Evolutionary conservation across 176 grass and related monocot species (phyloP).

Genomic region (Raddia distichophylla): DNA sequence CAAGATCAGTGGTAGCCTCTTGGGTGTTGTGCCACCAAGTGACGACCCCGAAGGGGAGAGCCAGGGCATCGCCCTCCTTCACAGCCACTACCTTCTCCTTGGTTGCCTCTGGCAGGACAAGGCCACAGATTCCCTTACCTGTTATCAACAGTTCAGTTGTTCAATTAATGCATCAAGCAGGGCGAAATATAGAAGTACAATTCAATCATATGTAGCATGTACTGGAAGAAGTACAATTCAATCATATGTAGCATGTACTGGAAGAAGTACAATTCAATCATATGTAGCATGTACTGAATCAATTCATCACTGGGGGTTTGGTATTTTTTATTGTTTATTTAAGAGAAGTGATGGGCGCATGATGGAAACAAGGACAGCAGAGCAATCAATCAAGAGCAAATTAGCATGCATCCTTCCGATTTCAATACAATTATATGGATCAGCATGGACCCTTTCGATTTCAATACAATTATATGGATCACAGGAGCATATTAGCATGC

Average conservation of each 20-base stretch:
- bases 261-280: too few species aligned
- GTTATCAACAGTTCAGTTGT: neutral
- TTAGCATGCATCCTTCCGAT: too few species aligned
- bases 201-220: neutral
- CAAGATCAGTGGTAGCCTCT: conserved; percentile 41
- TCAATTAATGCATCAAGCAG: neutral
- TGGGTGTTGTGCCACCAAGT: conserved; percentile 87
- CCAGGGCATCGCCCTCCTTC: conserved; percentile 74
- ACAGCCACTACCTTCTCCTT: conserved; percentile 84
- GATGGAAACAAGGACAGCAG: too few species aligned
- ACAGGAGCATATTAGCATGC: too few species aligned
- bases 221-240: neutral
- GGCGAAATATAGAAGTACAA: neutral
- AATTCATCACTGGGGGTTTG: too few species aligned
- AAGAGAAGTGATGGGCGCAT: too few species aligned
- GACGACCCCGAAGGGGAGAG: conserved; percentile 75
- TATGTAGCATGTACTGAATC: neutral
- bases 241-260: neutral
- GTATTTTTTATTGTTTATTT: too few species aligned
- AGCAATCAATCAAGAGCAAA: too few species aligned
- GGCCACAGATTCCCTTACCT: conserved; percentile 56
- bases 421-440: too few species aligned
- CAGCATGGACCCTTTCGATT: too few species aligned
- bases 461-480: too few species aligned
- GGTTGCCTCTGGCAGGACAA: conserved; percentile 55